These are phyloP conservation scores for Coemansia sp. DNA, from an alignment of 192 early-diverging fungal species.

Conservation along the genomic window DNA sequence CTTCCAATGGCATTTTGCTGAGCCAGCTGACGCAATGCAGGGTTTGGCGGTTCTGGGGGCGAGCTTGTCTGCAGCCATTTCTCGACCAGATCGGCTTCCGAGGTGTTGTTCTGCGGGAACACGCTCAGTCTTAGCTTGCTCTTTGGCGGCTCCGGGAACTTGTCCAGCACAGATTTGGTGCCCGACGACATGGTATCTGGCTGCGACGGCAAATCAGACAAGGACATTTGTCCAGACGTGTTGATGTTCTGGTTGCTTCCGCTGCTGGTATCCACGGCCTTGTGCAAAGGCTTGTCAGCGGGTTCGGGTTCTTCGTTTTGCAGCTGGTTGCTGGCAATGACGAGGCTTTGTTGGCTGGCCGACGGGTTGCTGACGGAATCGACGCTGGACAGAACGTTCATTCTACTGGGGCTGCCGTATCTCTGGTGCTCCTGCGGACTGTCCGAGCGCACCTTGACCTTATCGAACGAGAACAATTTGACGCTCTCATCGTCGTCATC, in stretches of 20 bases:
- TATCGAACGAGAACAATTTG: constrained; percentile 39
- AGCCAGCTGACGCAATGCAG: background rate
- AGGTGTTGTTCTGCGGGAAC: background rate
- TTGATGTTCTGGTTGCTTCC: background rate
- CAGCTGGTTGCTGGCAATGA: background rate
- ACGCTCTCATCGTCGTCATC: constrained; percentile 27
- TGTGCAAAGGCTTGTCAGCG: background rate
- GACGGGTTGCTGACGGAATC: background rate
- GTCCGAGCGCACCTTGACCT: constrained; percentile 27
- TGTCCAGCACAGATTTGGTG: background rate
- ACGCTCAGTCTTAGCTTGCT: constrained; percentile 8
- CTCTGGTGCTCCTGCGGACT: background rate
- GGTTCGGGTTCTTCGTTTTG: background rate
- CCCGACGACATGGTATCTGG: background rate
- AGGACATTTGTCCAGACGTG: background rate
- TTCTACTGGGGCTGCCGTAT: constrained; percentile 1
- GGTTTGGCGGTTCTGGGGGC: constrained; percentile 1
- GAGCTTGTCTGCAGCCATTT: constrained; percentile 13
- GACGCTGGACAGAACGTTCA: background rate
- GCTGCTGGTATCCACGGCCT: background rate
- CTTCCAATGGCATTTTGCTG: background rate
- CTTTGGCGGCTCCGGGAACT: constrained; percentile 7
- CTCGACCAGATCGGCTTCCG: constrained; percentile 19
- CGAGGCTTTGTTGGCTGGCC: constrained; percentile 1
- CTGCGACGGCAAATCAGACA: background rate